Percentiles rank a stretch among this genome's conserved stretches.
These are phyloP conservation scores for Monosporascus cannonballus DNA, from an alignment of 2,329 filamentous ascomycete genomes.

Conservation along the genomic window DNA sequence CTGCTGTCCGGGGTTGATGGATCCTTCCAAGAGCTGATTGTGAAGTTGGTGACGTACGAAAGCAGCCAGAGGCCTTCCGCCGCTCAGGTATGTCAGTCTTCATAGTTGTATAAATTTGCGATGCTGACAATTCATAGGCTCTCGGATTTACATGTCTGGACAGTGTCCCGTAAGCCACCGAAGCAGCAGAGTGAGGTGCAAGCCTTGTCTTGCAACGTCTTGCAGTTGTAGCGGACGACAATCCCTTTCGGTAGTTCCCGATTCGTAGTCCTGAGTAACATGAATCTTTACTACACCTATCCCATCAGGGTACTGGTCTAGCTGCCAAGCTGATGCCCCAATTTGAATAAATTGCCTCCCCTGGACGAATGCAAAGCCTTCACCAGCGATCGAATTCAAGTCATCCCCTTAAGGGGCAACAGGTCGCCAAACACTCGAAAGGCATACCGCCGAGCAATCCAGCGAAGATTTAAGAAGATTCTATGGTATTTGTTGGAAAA, in stretches of 20 bases:
- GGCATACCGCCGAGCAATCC: no score
- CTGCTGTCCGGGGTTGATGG: constrained; percentile 58
- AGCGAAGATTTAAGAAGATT: no score
- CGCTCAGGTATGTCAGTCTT: constrained; percentile 37
- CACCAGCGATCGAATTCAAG: no score
- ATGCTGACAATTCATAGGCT: constrained; percentile 8
- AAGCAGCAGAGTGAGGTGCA: background rate
- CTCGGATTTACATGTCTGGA: constrained; percentile 11
- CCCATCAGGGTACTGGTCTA: background rate
- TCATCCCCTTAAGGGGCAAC: no score
- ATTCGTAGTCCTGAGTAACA: background rate
- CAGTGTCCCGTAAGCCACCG: background rate
- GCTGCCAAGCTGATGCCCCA: background rate
- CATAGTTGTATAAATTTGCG: background rate
- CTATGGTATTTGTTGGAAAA: no score
- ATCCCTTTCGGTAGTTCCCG: no score
- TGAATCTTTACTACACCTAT: background rate
- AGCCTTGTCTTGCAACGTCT: no score
- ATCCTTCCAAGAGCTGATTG: constrained; percentile 59
- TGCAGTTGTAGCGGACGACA: no score
- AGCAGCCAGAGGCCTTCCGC: constrained; percentile 62
- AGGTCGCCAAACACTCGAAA: no score
- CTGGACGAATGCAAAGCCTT: no score
- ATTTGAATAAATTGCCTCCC: no score
- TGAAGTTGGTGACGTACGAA: constrained; percentile 66